Conservation (phyloP, 306 rosid genomes). For the Ceratonia siliqua region DNA sequence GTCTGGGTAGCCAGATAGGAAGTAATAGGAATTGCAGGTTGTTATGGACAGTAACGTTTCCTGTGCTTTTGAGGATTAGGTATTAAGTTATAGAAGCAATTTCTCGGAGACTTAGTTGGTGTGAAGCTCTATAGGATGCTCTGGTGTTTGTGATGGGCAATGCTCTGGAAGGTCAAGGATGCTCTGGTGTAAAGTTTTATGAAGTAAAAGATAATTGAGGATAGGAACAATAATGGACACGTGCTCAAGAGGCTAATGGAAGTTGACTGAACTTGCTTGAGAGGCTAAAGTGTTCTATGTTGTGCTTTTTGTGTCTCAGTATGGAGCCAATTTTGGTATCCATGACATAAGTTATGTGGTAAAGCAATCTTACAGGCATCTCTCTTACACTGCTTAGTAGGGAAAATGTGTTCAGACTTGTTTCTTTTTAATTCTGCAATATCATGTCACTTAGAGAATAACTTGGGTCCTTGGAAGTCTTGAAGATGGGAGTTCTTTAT, state of each 20-base stretch:
- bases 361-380: neutral
- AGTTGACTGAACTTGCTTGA: neutral
- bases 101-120: neutral
- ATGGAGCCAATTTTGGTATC: neutral
- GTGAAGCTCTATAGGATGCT: neutral
- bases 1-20: neutral
- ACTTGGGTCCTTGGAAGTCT: neutral
- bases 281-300: neutral
- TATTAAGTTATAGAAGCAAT: neutral
- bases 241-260: slow-evolving; percentile 15
- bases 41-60: neutral
- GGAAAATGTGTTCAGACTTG: neutral
- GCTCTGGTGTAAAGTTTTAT: neutral
- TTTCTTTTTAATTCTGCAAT: neutral
- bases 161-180: slow-evolving; percentile 19
- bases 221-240: neutral
- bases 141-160: too few species aligned
- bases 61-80: neutral
- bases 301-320: neutral
- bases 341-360: neutral
- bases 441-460: slow-evolving; percentile 15
- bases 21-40: neutral
- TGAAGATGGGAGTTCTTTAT: neutral
- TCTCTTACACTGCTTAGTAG: neutral
- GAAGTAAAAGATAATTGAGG: neutral